These are phyloP conservation scores for Apiospora marii DNA, from an alignment of 2,329 filamentous ascomycete genomes.

Conservation along the genomic window DNA sequence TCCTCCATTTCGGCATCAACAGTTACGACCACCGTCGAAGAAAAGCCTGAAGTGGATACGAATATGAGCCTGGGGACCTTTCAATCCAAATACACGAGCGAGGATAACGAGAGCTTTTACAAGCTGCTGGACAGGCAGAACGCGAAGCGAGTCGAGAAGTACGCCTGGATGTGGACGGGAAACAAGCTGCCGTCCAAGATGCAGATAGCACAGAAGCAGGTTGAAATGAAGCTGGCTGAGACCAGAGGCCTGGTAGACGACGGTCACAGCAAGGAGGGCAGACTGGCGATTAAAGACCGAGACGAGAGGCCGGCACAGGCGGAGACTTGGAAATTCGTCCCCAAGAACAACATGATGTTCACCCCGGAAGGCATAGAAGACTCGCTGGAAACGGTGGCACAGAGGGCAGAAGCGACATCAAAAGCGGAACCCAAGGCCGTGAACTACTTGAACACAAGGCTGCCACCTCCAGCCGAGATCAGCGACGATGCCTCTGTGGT, in stretches of 20 bases:
- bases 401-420: slow-evolving; percentile 74
- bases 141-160: slow-evolving; percentile 80
- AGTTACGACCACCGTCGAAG: slow-evolving; percentile 45
- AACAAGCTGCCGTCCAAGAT: slow-evolving; percentile 89
- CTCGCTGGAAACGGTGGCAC: slow-evolving; percentile 65
- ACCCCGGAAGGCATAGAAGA: slow-evolving; percentile 71
- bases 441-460: slow-evolving; percentile 83
- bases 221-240: slow-evolving; percentile 60
- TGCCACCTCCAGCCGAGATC: slow-evolving; percentile 60
- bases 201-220: slow-evolving; percentile 72
- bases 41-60: slow-evolving; percentile 67
- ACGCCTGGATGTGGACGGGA: slow-evolving; percentile 86
- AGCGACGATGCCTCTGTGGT: slow-evolving; percentile 48
- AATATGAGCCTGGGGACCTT: slow-evolving; percentile 85
- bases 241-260: slow-evolving; percentile 60
- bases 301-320: slow-evolving; percentile 79
- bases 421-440: slow-evolving; percentile 80
- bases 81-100: slow-evolving; percentile 92
- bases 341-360: slow-evolving; percentile 92
- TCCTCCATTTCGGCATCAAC: slow-evolving; percentile 58
- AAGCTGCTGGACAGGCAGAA: slow-evolving; percentile 91
- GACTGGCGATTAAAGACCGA: slow-evolving; percentile 70
- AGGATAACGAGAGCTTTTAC: slow-evolving; percentile 98
- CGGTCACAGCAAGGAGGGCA: slow-evolving; percentile 60
- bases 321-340: slow-evolving; percentile 76